Base-by-base conservation (phyloP, 208 protist genomes). In the Wallacemonas sp. region DNA sequence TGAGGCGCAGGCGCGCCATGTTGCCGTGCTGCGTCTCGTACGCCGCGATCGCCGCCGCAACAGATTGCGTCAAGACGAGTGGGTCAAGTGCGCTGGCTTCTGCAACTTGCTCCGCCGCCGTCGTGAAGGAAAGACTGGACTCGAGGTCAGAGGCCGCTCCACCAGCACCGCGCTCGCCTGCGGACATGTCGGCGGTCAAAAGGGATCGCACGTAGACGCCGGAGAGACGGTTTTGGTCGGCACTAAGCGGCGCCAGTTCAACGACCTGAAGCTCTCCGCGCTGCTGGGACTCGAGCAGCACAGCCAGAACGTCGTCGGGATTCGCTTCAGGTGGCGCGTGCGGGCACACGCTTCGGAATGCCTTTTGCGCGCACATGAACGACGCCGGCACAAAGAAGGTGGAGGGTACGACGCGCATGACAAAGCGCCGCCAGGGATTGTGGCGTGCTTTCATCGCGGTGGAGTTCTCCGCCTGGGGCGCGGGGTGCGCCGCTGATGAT, bases 371-470 rank as follows among this genome's bases (percentile, higher is more conserved):
- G 48, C 58, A 4, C n/a, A 74, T 16, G 56, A 56, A 55, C 1
- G 33, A 23, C 38, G 63, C 21, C 2, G 70, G 70, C 0, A 76
- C 64, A 19, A 57, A 70, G 41, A 76, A 76, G 12, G 61, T 71
- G 12, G 46, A 43, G 2, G 70, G 70, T 5, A 70, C 58, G n/a
- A 11, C 16, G 16, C 27, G n/a, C 4, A 16, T 11, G 0, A 66
- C 11, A n/a, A 56, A 41, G 12, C 61, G 52, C 32, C 9, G 32
- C 52, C 52, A 58, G 12, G 52, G 52, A 26, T 14, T 23, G 44
- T 49, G 19, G 17, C 17, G 44, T 23, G 44, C n/a, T n/a, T n/a
- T n/a, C n/a, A n/a, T n/a, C n/a, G n/a, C n/a, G n/a, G n/a, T n/a
- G n/a, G n/a, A n/a, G n/a, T n/a, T n/a, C n/a, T n/a, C n/a, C n/a